A percentile compares a stretch with the other conserved stretches of the same genome.
phyloP scores from a whole-genome alignment of 192 early-diverging fungal species.

The Coemansia erecta region DNA sequence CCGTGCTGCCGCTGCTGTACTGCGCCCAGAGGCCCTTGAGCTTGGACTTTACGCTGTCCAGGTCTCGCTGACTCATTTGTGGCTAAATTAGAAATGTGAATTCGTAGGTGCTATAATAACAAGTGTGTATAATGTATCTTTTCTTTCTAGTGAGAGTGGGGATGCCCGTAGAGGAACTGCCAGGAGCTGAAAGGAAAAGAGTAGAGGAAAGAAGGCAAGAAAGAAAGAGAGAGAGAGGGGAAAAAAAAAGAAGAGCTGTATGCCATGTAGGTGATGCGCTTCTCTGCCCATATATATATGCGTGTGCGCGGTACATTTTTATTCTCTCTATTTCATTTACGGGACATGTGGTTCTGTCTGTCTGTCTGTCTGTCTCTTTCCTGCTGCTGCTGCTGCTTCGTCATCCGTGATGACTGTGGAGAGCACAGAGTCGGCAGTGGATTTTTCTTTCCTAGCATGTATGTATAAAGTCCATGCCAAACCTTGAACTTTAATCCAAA shows the following conservation, averaged over 20 bases:
- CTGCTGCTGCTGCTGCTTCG: too few relatives aligned
- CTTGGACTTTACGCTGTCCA: constrained; percentile 35
- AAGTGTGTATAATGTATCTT: too few relatives aligned
- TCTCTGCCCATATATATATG: not conserved
- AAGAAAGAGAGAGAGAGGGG: not conserved
- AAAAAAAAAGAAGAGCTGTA: not conserved
- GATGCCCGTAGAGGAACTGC: not conserved
- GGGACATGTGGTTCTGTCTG: too few relatives aligned
- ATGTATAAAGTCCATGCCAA: too few relatives aligned
- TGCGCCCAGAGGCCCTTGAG: constrained; percentile 41
- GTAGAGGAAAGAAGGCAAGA: not conserved
- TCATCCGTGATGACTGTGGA: too few relatives aligned
- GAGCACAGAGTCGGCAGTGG: too few relatives aligned
- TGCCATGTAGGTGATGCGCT: too few relatives aligned
- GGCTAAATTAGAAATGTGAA: not conserved
- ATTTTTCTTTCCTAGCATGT: too few relatives aligned
- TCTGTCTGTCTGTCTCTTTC: too few relatives aligned
- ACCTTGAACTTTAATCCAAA: too few relatives aligned
- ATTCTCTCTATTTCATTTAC: not conserved
- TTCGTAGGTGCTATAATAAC: too few relatives aligned
- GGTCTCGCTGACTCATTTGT: constrained; percentile 29
- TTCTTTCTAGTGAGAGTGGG: too few relatives aligned
- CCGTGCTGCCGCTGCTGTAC: constrained; percentile 10
- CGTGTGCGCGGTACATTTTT: not conserved
- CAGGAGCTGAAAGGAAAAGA: constrained; percentile 6